Percentiles rank a stretch among this genome's conserved stretches.
Conservation (phyloP, 2,329 filamentous ascomycete genomes). For the Epichloe bromicola region DNA sequence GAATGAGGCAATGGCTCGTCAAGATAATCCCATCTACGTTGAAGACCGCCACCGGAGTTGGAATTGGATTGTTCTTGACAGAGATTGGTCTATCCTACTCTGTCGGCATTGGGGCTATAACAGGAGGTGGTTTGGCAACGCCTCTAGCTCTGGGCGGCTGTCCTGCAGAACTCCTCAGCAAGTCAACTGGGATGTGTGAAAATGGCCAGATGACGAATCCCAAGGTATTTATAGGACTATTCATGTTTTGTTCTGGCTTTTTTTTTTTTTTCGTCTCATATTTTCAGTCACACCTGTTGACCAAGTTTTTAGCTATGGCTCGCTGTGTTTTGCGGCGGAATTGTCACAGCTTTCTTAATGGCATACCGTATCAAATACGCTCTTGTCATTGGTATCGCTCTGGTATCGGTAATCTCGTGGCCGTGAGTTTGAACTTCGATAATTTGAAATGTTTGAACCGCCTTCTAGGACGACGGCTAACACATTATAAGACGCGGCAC, state of each 20-base stretch:
- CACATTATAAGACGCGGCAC: constrained; percentile 41
- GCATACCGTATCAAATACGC: constrained; percentile 63
- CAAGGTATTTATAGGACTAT: constrained; percentile 35
- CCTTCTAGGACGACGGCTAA: neutral
- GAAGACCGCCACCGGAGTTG: constrained; percentile 52
- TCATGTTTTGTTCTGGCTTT: too few species aligned
- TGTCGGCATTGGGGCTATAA: constrained; percentile 71
- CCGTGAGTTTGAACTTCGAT: constrained; percentile 34
- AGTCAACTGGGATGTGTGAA: constrained; percentile 34
- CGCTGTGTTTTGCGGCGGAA: constrained; percentile 66
- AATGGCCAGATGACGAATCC: constrained; percentile 63
- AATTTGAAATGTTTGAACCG: accelerated
- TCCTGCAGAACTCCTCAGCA: constrained; percentile 37
- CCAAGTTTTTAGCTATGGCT: constrained; percentile 54
- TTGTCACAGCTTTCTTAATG: constrained; percentile 72
- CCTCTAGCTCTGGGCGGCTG: constrained; percentile 72
- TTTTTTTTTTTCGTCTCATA: neutral
- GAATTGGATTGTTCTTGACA: constrained; percentile 51
- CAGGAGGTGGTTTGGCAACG: constrained; percentile 49
- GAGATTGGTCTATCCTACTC: constrained; percentile 60
- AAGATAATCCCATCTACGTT: constrained; percentile 51
- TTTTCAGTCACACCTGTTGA: constrained; percentile 3
- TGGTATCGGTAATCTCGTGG: constrained; percentile 65
- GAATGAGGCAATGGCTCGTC: constrained; percentile 61
- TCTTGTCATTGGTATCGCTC: constrained; percentile 58